Evolutionary conservation across 805 yeast species (phyloP).

Genomic region (Pichia phayaonensis): DNA sequence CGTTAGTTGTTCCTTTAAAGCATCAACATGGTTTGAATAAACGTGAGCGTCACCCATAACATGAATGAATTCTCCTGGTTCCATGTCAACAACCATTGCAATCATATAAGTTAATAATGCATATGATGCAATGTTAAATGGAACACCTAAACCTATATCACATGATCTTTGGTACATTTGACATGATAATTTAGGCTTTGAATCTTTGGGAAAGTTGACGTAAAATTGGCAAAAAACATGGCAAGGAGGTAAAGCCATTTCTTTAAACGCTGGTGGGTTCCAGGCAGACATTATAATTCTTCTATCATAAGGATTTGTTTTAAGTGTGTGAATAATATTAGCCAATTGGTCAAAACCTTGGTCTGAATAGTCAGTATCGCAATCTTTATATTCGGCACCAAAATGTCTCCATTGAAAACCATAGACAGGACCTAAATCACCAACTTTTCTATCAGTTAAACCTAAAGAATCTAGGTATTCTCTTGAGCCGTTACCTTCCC

Average conservation of each 20-base stretch:
- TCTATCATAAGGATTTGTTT: slow-evolving; percentile 88
- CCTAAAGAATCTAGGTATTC: slow-evolving; percentile 85
- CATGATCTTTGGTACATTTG: slow-evolving; percentile 94
- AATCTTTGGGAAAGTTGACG: slow-evolving; percentile 67
- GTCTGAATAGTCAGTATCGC: slow-evolving; percentile 80
- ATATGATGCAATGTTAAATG: slow-evolving; percentile 95
- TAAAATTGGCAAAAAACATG: slow-evolving; percentile 95
- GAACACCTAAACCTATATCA: slow-evolving; percentile 99
- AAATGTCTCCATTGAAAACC: slow-evolving; percentile 99
- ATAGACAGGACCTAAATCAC: slow-evolving; percentile 96
- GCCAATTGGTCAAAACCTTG: slow-evolving; percentile 88
- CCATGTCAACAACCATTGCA: slow-evolving; percentile 92
- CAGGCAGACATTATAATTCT: slow-evolving; percentile 94
- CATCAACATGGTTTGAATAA: slow-evolving; percentile 87
- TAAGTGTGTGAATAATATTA: slow-evolving; percentile 70
- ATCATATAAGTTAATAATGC: slow-evolving; percentile 90
- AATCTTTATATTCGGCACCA: slow-evolving; percentile 85
- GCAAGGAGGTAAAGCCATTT: slow-evolving; percentile 98
- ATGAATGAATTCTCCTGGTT: slow-evolving; percentile 91
- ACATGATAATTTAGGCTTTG: slow-evolving; percentile 69
- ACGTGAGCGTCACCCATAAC: slow-evolving; percentile 97
- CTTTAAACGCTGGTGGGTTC: slow-evolving; percentile 92
- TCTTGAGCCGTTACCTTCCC: slow-evolving; percentile 98
- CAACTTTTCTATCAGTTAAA: slow-evolving; percentile 70
- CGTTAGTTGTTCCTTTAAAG: slow-evolving; percentile 68